phyloP scores from a whole-genome alignment of 176 grass and related monocot species.

The Zoysia pacifica region DNA sequence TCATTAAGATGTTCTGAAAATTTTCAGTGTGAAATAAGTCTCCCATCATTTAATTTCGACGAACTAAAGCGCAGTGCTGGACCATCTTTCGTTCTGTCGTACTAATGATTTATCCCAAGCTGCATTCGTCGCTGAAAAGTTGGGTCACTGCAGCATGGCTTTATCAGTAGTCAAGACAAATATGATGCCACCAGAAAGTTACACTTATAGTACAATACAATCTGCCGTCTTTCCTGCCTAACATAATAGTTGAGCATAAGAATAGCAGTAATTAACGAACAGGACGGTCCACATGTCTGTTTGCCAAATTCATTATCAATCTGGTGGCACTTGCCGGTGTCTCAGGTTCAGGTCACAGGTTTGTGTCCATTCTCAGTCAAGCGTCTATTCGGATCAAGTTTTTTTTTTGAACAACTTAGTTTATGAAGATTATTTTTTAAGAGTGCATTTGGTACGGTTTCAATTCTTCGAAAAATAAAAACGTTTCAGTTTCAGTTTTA shows the following conservation, averaged over 20 bases:
- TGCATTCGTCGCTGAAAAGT: slow-evolving; percentile 30
- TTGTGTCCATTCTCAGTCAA: slow-evolving; percentile 23
- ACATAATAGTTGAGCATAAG: slow-evolving; percentile 4
- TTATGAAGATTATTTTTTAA: no score
- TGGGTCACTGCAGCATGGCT: slow-evolving; percentile 2
- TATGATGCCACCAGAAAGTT: slow-evolving; percentile 35
- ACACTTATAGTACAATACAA: background rate
- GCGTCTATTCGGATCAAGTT: no score
- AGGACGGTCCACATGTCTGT: slow-evolving; percentile 16
- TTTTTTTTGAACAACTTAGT: no score
- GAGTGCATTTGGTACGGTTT: no score
- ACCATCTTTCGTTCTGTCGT: slow-evolving; percentile 26
- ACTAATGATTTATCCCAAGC: slow-evolving; percentile 3
- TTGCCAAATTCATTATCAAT: slow-evolving; percentile 30
- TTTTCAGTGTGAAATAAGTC: slow-evolving; percentile 24
- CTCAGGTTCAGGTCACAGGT: slow-evolving; percentile 29
- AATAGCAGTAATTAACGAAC: background rate
- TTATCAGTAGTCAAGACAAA: slow-evolving; percentile 29
- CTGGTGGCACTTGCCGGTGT: slow-evolving; percentile 3
- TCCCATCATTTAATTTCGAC: slow-evolving; percentile 31
- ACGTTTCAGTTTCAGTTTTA: no score
- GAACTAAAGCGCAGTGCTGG: background rate
- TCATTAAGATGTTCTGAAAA: slow-evolving; percentile 29
- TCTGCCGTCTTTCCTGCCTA: slow-evolving; percentile 6
- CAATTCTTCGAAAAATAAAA: no score